phyloP scores from a whole-genome alignment of 208 protist species.

The Leishmania guyanensis region DNA sequence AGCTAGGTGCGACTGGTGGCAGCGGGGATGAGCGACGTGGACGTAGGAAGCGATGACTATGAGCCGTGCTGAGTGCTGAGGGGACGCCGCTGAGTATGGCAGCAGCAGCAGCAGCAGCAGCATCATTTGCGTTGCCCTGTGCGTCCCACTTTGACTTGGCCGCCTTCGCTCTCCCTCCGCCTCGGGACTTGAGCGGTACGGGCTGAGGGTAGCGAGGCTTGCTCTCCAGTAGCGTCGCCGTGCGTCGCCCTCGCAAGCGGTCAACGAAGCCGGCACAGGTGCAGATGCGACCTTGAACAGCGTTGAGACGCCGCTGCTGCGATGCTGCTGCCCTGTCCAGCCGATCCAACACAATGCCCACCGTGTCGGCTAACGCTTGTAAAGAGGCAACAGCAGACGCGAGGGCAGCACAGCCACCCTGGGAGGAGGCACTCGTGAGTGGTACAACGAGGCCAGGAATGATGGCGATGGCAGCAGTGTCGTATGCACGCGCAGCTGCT shows the following conservation, averaged over 20 bases:
- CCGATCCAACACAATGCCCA: constrained; percentile 27
- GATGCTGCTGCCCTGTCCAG: constrained; percentile 10
- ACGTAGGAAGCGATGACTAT: constrained; percentile 13
- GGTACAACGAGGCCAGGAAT: constrained; percentile 34
- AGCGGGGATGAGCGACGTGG: constrained; percentile 24
- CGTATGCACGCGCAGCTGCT: constrained; percentile 7
- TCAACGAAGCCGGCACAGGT: constrained; percentile 15
- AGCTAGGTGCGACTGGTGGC: constrained; percentile 27
- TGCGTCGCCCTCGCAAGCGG: constrained; percentile 4
- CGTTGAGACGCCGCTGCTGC: constrained; percentile 6
- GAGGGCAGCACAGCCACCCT: constrained; percentile 21
- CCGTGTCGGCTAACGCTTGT: constrained; percentile 12
- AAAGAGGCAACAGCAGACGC: constrained; percentile 27
- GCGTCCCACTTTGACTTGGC: background rate
- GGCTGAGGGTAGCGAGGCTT: constrained; percentile 22
- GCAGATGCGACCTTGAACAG: constrained; percentile 16
- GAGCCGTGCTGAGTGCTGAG: constrained; percentile 2
- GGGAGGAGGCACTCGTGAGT: constrained; percentile 15
- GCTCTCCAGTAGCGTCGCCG: constrained; percentile 22
- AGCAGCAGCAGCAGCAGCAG: background rate
- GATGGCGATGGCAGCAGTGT: constrained; percentile 21
- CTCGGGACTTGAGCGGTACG: background rate
- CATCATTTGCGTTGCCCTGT: background rate
- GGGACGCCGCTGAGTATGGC: background rate
- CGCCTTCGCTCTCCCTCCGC: no score